phyloP scores from a whole-genome alignment of 768 basidiomycete species.

The Phallus indusiatus region DNA sequence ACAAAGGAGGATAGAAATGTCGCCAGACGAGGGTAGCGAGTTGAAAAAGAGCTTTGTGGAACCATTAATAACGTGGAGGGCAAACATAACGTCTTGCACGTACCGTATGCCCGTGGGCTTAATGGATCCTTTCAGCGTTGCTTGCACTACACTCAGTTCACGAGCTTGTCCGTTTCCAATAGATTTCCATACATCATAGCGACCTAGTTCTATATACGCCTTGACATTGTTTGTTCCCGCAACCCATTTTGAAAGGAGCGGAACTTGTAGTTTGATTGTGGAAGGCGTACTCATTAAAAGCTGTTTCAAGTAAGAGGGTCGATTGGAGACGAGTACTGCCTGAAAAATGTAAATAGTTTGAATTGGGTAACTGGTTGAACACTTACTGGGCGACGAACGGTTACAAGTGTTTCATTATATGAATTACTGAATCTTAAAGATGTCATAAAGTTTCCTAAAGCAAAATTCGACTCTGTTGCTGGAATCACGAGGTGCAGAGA shows the following conservation, averaged over 20 bases:
- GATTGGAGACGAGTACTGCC: slow-evolving; percentile 49
- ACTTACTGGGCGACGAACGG: slow-evolving; percentile 59
- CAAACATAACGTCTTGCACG: not conserved
- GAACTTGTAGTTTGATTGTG: slow-evolving; percentile 40
- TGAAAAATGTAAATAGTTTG: slow-evolving; percentile 19
- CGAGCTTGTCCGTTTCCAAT: slow-evolving; percentile 62
- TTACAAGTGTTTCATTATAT: slow-evolving; percentile 53
- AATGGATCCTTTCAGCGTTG: slow-evolving; percentile 51
- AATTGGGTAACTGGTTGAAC: not conserved
- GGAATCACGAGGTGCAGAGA: slow-evolving; percentile 60
- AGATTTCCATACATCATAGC: slow-evolving; percentile 62
- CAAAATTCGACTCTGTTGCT: slow-evolving; percentile 53
- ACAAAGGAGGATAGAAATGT: slow-evolving; percentile 31
- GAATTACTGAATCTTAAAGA: slow-evolving; percentile 48
- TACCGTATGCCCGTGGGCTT: slow-evolving; percentile 65
- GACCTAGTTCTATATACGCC: slow-evolving; percentile 65
- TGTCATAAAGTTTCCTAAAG: slow-evolving; percentile 81
- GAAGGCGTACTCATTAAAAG: slow-evolving; percentile 33
- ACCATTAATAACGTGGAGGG: not conserved
- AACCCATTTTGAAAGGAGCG: slow-evolving; percentile 47
- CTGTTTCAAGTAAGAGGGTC: slow-evolving; percentile 18
- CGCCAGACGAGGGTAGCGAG: slow-evolving; percentile 57
- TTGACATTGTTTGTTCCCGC: slow-evolving; percentile 36
- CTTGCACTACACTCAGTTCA: slow-evolving; percentile 59
- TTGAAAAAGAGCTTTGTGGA: slow-evolving; percentile 19